Evolutionary conservation across 805 yeast genomes (phyloP), one percentile per base, ranked within the genome.

Genomic region (Candida michaelii): DNA sequence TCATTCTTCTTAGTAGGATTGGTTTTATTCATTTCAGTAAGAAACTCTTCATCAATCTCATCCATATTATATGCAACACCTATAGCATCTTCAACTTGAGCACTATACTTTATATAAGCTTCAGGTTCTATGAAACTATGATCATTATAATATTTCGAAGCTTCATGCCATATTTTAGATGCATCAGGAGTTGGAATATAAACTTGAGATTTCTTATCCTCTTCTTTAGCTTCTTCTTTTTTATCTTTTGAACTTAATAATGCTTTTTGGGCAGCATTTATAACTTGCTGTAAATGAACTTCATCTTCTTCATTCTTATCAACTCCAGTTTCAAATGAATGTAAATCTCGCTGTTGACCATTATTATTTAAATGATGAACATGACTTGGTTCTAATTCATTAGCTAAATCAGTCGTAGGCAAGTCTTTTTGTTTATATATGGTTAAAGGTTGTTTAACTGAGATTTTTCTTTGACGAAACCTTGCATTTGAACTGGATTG

Each of bases 121-220:
- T 80, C 79, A 0, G 98, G 96, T 47, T 81, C 83, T 3, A 60
- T 60, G 62, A 86, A 91, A 17, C 70, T 63, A 30, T 54, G 57
- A 27, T 85, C 84, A 13, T 65, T 65, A 60, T 93, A 93, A 63
- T 77, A 89, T 51, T 82, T 76, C 6, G 69, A 54, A 30, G 88
- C 95, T 17, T 87, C 96, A 3, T 68, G 62, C 97, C 97, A 90
- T 15, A 78, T 69, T 51, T 75, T 75, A 0, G 95, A 83, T 3
- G 98, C 97, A 71, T 89, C 95, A 0, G 99, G 99, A 0, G 99
- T 93, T 1, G 99, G 99, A 53, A 93, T 93, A 62, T 84, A 91
- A 33, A 84, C 83, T 47, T 76, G 75, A 23, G 55, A 45, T 5
- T 52, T 51, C 4, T 39, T 42, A 13, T 46, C 51, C 30, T 52